These are phyloP conservation scores for Prunus armeniaca DNA, from an alignment of 306 rosid genomes.

Conservation along the genomic window DNA sequence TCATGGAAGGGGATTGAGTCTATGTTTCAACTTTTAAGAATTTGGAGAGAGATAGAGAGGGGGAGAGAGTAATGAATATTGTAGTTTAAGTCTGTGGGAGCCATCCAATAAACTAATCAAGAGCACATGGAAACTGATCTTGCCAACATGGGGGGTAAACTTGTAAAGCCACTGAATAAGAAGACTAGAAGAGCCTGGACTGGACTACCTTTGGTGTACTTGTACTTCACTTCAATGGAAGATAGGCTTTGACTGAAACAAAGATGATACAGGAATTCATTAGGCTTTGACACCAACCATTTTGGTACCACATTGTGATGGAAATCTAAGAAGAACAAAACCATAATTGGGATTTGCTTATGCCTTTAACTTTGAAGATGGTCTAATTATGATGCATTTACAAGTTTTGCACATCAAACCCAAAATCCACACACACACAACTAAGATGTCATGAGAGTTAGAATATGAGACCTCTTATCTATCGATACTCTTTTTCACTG, in stretches of 20 bases:
- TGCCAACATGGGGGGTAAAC: constrained; percentile 45
- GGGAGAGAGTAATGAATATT: background rate
- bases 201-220: background rate
- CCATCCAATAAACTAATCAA: constrained; percentile 44
- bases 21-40: constrained; percentile 13
- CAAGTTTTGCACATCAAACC: too few relatives aligned
- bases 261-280: too few relatives aligned
- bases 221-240: constrained; percentile 8
- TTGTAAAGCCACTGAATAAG: constrained; percentile 24
- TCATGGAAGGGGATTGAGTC: constrained; percentile 42
- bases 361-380: too few relatives aligned
- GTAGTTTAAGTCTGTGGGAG: constrained; percentile 38
- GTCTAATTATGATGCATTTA: too few relatives aligned
- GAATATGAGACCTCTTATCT: too few relatives aligned
- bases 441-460: accelerated
- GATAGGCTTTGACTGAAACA: background rate
- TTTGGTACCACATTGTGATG: too few relatives aligned
- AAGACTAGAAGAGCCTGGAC: constrained; percentile 23
- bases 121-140: constrained; percentile 68
- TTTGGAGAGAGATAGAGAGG: background rate
- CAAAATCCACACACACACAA: too few relatives aligned
- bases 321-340: too few relatives aligned
- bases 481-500: too few relatives aligned
- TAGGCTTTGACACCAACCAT: too few relatives aligned
- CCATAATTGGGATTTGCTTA: too few relatives aligned